Evolutionary conservation across 2,329 filamentous ascomycete genomes (phyloP).

Genomic region (Fusarium avenaceum): DNA sequence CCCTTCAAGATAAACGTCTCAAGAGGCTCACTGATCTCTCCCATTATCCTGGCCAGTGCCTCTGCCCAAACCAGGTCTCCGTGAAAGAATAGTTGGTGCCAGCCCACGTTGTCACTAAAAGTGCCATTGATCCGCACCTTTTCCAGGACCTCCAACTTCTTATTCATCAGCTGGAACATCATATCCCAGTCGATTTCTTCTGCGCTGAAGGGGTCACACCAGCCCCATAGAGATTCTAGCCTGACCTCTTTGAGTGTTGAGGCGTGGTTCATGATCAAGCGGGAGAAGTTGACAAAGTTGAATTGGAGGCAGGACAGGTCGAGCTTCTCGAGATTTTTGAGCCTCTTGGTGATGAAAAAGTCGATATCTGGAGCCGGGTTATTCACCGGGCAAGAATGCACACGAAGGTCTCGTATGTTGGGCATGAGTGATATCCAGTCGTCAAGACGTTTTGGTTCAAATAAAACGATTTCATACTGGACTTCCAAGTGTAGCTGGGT

Average conservation of each 20-base stretch:
- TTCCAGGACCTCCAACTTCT: conserved; percentile 17
- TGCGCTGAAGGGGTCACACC: conserved; percentile 16
- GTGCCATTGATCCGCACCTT: conserved; percentile 19
- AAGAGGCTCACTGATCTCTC: conserved; percentile 17
- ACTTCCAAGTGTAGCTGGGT: conserved; percentile 27
- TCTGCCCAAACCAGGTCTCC: not conserved
- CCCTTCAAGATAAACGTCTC: conserved; percentile 38
- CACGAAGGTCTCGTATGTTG: conserved; percentile 34
- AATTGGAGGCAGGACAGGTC: conserved; percentile 29
- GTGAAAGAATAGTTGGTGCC: conserved; percentile 29
- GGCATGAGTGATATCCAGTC: conserved; percentile 42
- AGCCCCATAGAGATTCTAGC: conserved; percentile 23
- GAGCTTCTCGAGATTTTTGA: conserved; percentile 41
- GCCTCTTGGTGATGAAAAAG: conserved; percentile 35
- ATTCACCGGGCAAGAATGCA: conserved; percentile 11
- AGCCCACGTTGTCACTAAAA: conserved; percentile 33
- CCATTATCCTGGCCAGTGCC: not conserved
- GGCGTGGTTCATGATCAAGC: conserved; percentile 31
- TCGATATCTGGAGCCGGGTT: conserved; percentile 22
- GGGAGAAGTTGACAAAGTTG: conserved; percentile 33
- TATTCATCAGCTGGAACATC: conserved; percentile 34
- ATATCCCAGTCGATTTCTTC: conserved; percentile 34
- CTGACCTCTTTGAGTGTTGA: conserved; percentile 31
- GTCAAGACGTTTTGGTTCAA: conserved; percentile 35
- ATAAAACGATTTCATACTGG: conserved; percentile 23